Evolutionary conservation across 1,284 basidiomycete genomes (phyloP), one percentile per base, ranked within the genome.

Genomic region (Microbotryomycetes sp.): DNA sequence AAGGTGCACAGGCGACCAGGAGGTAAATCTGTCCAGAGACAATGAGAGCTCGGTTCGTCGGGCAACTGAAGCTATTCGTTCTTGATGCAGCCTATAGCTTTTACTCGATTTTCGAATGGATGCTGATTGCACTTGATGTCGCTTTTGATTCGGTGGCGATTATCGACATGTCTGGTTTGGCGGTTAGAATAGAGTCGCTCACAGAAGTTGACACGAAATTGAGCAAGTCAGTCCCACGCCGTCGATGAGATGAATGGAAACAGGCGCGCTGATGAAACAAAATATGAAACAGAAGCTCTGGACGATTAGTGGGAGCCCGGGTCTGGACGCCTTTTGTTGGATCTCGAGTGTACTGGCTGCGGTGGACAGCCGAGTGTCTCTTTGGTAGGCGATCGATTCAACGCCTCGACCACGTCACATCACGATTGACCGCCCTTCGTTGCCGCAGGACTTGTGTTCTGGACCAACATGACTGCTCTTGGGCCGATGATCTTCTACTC

Each of bases 401-500:
- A 12, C 36, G 36, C 19, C n/a, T n/a, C n/a, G n/a, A n/a, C n/a
- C n/a, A n/a, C n/a, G n/a, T n/a, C n/a, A n/a, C n/a, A n/a, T n/a
- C n/a, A n/a, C 36, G 36, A 42, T 42, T 42, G 36, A 42, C 36
- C 12, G 36, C 12, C 19, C 9, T 42, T n/a, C n/a, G n/a, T n/a
- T n/a, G 36, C 30, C 26, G 6, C 55, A 91, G 90, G 87, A 1
- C 89, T 87, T 68, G 80, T 88, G 19, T 92, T 88, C 74, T 94
- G 91, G 90, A 89, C 92, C 0, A 80, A 89, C 47, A 84, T 89
- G 71, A 93, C 92, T 1, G 83, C 85, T 1, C 81, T 96, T 23
- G 83, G 87, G 9, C 86, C 88, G 0, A 86, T 87, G 45, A 81
- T 96, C 6, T 96, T 94, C 78, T 96, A 92, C 77, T 92, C 89